These are phyloP conservation scores for Globisporangium uncinulatum DNA, from an alignment of 352 stramenopile species.

Conservation along the genomic window DNA sequence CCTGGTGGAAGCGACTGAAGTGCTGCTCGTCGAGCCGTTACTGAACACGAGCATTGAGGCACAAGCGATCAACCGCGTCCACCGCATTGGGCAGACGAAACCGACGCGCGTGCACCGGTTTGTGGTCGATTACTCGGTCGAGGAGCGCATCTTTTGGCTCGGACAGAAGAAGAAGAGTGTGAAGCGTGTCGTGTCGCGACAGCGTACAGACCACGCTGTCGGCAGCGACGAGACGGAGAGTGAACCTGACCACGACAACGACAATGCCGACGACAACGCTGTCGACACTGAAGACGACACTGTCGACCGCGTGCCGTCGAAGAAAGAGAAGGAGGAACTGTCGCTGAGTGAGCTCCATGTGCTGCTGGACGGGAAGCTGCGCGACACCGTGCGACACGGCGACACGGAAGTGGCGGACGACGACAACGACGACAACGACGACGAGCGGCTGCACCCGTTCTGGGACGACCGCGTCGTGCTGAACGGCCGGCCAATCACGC, in stretches of 20 bases:
- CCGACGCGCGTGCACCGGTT: conserved; percentile 87
- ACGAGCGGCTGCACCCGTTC: conserved; percentile 18
- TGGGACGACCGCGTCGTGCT: conserved; percentile 40
- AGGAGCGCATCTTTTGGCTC: conserved; percentile 82
- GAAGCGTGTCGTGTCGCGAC: not conserved
- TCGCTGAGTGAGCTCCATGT: conserved; percentile 45
- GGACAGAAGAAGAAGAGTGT: conserved; percentile 19
- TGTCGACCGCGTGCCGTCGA: conserved; percentile 27
- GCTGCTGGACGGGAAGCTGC: conserved; percentile 26
- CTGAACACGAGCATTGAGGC: conserved; percentile 82
- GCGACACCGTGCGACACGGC: not conserved
- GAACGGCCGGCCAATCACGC: conserved; percentile 22
- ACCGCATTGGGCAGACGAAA: conserved; percentile 86
- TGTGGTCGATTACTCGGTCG: conserved; percentile 83
- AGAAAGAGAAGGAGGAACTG: conserved; percentile 50
- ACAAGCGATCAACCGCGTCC: conserved; percentile 87
- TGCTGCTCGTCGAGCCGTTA: conserved; percentile 89
- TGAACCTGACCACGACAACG: not conserved
- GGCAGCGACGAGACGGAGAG: conserved; percentile 2
- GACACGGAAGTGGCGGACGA: not conserved
- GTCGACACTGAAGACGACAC: conserved; percentile 13
- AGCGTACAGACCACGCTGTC: not conserved
- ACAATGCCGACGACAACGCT: conserved; percentile 1
- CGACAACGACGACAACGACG: not conserved
- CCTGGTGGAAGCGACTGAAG: conserved; percentile 88